Percentiles rank a stretch among this genome's conserved stretches.
Conservation (phyloP, 805 yeast species). For the Clavispora vitiphila region DNA sequence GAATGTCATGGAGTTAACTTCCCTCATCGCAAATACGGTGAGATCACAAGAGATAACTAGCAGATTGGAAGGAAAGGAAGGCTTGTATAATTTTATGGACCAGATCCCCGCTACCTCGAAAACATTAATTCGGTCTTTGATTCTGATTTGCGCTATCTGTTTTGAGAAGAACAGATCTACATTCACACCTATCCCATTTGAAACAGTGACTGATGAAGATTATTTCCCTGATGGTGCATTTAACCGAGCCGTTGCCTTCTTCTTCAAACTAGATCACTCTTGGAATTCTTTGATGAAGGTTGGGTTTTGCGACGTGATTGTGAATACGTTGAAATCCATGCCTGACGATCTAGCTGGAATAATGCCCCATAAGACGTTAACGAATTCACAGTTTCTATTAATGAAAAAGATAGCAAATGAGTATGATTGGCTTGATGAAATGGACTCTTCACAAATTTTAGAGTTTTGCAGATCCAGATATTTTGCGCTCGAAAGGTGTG, state of each 20-base stretch:
- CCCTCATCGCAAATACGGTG: conserved; percentile 40
- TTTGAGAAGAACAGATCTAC: background rate
- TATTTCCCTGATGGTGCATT: conserved; percentile 27
- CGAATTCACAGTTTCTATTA: background rate
- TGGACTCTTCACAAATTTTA: background rate
- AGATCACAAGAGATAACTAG: conserved; percentile 56
- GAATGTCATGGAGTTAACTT: background rate
- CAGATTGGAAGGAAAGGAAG: conserved; percentile 38
- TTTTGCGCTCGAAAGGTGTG: conserved; percentile 10
- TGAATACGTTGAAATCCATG: background rate
- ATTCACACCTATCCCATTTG: background rate
- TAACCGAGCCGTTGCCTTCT: conserved; percentile 35
- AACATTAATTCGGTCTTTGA: conserved; percentile 35
- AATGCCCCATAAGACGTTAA: background rate
- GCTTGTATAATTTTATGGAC: conserved; percentile 20
- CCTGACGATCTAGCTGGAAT: background rate
- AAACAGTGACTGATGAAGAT: background rate
- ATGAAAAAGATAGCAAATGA: background rate
- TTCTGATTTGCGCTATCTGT: conserved; percentile 22
- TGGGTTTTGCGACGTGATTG: conserved; percentile 12
- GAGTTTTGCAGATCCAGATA: conserved; percentile 1
- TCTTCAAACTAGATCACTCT: conserved; percentile 43
- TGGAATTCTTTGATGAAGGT: conserved; percentile 30
- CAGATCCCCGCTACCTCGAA: conserved; percentile 24
- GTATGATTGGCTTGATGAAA: background rate